Evolutionary conservation across 2,329 filamentous ascomycete species (phyloP), one percentile per base, ranked within the genome.

Genomic region (Hirsutella rhossiliensis): DNA sequence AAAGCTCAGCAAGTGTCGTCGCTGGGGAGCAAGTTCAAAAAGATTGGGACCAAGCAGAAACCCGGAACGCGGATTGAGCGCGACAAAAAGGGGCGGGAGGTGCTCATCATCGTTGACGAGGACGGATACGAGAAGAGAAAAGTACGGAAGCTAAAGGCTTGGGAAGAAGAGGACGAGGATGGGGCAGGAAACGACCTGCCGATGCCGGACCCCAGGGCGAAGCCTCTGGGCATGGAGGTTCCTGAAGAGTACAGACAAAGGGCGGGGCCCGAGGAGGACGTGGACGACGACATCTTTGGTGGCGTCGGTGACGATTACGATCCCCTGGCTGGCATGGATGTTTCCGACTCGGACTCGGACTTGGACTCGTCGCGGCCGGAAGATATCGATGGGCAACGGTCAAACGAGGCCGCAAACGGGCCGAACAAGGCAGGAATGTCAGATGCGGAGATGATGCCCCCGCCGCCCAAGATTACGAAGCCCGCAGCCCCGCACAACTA

Each of bases 241-340:
- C 78, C 80, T 2, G 76, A 80, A 42, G 66, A 72, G 32, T 78
- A 75, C 53, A 62, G 58, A 42, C 72, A 71, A 45, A 61, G 69
- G 38, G 66, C 68, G 31, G 61, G 62, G 7, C 60, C 71, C 11
- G 63, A 70, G 49, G 69, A 76, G 18, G 67, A 77, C 9, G 62
- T 70, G 49, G 69, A 77, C 18, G 67, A 76, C 32, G 69, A 82
- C 52, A 84, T 84, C 8, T 84, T 84, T 50, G 79, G 77, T 34
- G 78, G 75, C 43, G 78, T 68, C 0, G 80, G 74, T 3, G 78
- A 79, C 45, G 80, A 84, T 53, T 84, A 84, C 55, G 72, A 84
- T 55, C 80, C 80, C 2, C 60, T 84, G 37, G 80, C 78, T 3
- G 80, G 69, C 6, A 62, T 84, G 50, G 70, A 62, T 13, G 65